A percentile compares a stretch with the other conserved stretches of the same genome.
Evolutionary conservation across 768 basidiomycete species (phyloP).

Genomic region (Mycena sanguinolenta): DNA sequence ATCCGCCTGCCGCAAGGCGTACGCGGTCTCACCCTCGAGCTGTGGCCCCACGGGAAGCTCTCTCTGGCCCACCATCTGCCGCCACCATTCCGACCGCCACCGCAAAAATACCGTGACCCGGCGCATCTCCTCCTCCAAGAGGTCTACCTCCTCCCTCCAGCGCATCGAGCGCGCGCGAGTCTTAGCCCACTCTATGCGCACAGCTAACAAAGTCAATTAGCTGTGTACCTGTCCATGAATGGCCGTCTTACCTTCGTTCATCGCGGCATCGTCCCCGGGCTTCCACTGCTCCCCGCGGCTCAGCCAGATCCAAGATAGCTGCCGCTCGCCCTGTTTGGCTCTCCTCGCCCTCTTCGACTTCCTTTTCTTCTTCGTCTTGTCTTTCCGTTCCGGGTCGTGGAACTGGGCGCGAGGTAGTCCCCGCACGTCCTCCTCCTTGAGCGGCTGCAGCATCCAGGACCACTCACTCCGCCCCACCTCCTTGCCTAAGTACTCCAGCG

Average conservation of each 20-base stretch:
- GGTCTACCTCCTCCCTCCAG: not conserved
- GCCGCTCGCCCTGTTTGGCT: no score
- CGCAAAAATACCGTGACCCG: not conserved
- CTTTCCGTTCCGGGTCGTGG: not conserved
- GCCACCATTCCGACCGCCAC: constrained; percentile 2
- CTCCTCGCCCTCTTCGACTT: no score
- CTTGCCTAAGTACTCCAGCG: constrained; percentile 19
- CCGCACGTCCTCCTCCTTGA: constrained; percentile 35
- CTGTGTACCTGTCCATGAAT: no score
- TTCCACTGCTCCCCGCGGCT: no score
- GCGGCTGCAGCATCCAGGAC: constrained; percentile 28
- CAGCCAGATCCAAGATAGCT: no score
- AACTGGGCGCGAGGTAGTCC: constrained; percentile 26
- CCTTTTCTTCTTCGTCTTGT: not conserved
- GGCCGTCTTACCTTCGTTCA: no score
- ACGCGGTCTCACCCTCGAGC: not conserved
- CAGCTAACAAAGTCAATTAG: not conserved
- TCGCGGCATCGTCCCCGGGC: no score
- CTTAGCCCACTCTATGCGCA: constrained; percentile 41
- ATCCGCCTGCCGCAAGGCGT: no score
- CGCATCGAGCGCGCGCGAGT: constrained; percentile 18
- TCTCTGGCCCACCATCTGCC: not conserved
- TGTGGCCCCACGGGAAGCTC: no score
- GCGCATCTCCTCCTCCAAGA: not conserved
- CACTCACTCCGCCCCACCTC: constrained; percentile 24